These are phyloP conservation scores for Aspergillus hancockii DNA, from an alignment of 495 filamentous ascomycete species.

Conservation along the genomic window DNA sequence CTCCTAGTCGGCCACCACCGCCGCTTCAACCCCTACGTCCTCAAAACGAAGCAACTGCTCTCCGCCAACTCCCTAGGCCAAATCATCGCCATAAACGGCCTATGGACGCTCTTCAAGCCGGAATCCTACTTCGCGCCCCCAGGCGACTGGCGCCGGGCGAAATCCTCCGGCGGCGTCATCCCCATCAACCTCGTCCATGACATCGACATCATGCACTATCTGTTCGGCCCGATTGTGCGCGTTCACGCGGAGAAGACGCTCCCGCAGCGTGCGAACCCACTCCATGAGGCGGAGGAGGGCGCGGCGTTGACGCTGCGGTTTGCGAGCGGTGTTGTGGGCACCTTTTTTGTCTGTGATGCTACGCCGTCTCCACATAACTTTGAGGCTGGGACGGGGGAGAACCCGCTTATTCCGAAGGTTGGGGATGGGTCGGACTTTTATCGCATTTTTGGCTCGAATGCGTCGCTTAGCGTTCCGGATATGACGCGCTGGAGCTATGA, in stretches of 20 bases:
- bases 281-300: constrained; percentile 57
- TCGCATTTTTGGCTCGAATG: constrained; percentile 56
- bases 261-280: constrained; percentile 35
- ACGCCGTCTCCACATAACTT: constrained; percentile 55
- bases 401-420: constrained; percentile 49
- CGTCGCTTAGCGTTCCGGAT: constrained; percentile 57
- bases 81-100: constrained; percentile 54
- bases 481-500: constrained; percentile 56
- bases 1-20: constrained; percentile 61
- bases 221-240: constrained; percentile 54
- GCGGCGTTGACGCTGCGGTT: constrained; percentile 57
- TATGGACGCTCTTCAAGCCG: constrained; percentile 57
- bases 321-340: constrained; percentile 56
- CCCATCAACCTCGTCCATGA: constrained; percentile 63
- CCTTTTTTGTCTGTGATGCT: constrained; percentile 56
- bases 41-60: constrained; percentile 48
- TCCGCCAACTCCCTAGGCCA: constrained; percentile 41
- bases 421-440: constrained; percentile 47
- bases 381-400: constrained; percentile 59
- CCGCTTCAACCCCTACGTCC: constrained; percentile 59
- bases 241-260: constrained; percentile 52
- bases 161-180: constrained; percentile 45
- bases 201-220: constrained; percentile 58
- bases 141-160: constrained; percentile 47
- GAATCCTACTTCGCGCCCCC: constrained; percentile 50